Evolutionary conservation across 1,139 yeast species (phyloP).

Genomic region (Kodamaea arcana): DNA sequence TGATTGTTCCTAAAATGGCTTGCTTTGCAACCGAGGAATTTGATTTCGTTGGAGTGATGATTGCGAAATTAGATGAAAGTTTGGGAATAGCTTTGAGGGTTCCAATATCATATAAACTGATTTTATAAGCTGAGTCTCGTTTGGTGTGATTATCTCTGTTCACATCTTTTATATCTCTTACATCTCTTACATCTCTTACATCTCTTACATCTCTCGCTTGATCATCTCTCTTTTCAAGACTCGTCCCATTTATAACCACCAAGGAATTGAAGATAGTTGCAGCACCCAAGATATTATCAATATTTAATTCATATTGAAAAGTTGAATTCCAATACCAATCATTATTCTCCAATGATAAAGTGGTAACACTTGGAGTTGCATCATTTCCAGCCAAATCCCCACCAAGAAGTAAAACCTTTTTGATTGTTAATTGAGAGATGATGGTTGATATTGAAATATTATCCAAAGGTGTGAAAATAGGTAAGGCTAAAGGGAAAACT

Average conservation of each 20-base stretch:
- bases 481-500: slow-evolving; percentile 43
- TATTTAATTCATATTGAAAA: slow-evolving; percentile 12
- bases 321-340: slow-evolving; percentile 43
- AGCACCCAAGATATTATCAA: slow-evolving; percentile 34
- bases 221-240: slow-evolving; percentile 9
- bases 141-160: no score
- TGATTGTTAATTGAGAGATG: slow-evolving; percentile 19
- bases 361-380: slow-evolving; percentile 40
- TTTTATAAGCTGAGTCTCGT: slow-evolving; percentile 15
- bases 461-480: slow-evolving; percentile 30
- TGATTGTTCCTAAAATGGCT: slow-evolving; percentile 35
- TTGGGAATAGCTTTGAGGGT: slow-evolving; percentile 20
- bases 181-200: no score
- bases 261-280: slow-evolving; percentile 43
- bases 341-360: slow-evolving; percentile 28
- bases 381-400: slow-evolving; percentile 26
- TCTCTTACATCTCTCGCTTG: no score
- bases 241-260: slow-evolving; percentile 27
- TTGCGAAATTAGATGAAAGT: slow-evolving; percentile 14
- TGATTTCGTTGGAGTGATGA: slow-evolving; percentile 4
- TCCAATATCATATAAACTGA: slow-evolving; percentile 24
- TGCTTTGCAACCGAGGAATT: slow-evolving; percentile 16
- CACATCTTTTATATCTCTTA: no score
- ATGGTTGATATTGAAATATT: slow-evolving; percentile 18
- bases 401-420: slow-evolving; percentile 33